Conservation (phyloP, 2,329 filamentous ascomycete genomes). For the Pseudomassariella vexata region DNA sequence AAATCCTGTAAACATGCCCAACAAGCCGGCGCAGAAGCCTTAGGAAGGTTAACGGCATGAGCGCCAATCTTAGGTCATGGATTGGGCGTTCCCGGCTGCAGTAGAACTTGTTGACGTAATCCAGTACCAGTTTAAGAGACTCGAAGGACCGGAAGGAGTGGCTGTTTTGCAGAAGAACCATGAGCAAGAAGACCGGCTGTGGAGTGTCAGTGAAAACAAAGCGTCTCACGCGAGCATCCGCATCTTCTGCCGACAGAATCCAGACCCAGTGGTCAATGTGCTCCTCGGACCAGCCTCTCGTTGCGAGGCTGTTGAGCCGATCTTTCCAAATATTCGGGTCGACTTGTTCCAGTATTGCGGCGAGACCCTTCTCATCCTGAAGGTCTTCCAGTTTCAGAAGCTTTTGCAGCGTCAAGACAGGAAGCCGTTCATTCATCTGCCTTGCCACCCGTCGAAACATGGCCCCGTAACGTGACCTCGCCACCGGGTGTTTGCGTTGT, state of each 20-base stretch:
- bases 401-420: constrained; percentile 19
- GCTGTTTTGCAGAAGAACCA: constrained; percentile 28
- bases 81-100: background rate
- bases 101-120: constrained; percentile 25
- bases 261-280: constrained; percentile 35
- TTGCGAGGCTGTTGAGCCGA: constrained; percentile 21
- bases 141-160: constrained; percentile 23
- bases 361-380: constrained; percentile 12
- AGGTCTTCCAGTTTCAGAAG: constrained; percentile 17
- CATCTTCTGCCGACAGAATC: constrained; percentile 29
- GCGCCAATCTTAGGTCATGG: constrained; percentile 3
- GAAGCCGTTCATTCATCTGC: constrained; percentile 20
- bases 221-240: constrained; percentile 28
- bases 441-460: constrained; percentile 6
- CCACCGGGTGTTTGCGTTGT: constrained; percentile 10
- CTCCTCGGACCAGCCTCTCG: constrained; percentile 24
- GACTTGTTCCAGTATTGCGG: constrained; percentile 8
- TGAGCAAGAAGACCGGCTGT: constrained; percentile 34
- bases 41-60: constrained; percentile 15
- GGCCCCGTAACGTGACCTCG: constrained; percentile 10
- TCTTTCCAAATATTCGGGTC: constrained; percentile 22
- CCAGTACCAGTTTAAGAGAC: constrained; percentile 25
- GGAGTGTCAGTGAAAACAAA: constrained; percentile 25
- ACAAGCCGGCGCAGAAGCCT: constrained; percentile 19
- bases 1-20: constrained; percentile 16